Conservation (phyloP, 495 filamentous ascomycete species). For the Pyrenopolyporus hunteri region DNA sequence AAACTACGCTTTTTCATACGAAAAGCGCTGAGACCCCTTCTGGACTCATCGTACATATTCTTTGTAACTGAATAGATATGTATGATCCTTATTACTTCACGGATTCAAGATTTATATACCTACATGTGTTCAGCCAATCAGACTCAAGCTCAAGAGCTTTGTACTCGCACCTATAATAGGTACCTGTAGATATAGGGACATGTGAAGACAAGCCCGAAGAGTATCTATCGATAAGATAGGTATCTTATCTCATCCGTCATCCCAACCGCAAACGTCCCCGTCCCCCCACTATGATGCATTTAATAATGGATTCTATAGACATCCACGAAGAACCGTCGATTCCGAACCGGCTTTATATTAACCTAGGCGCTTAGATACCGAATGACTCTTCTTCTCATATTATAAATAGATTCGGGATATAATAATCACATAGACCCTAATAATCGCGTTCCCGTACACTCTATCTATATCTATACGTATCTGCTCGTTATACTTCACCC, state of each 20-base stretch:
- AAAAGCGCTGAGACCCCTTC: too few relatives aligned
- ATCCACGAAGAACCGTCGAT: slow-evolving; percentile 7
- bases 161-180: too few relatives aligned
- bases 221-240: slow-evolving; percentile 1
- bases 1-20: too few relatives aligned
- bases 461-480: background rate
- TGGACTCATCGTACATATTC: too few relatives aligned
- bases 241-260: background rate
- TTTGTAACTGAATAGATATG: too few relatives aligned
- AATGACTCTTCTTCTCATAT: background rate
- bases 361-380: too few relatives aligned
- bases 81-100: too few relatives aligned
- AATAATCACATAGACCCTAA: background rate
- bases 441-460: background rate
- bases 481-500: too few relatives aligned
- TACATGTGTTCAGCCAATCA: too few relatives aligned
- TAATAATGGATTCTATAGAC: slow-evolving; percentile 4
- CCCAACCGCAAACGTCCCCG: background rate
- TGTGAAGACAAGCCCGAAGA: background rate
- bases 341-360: background rate
- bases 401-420: background rate
- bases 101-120: too few relatives aligned
- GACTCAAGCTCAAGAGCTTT: too few relatives aligned
- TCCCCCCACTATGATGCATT: slow-evolving; percentile 3
- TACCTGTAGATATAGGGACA: background rate